Evolutionary conservation across 306 rosid species (phyloP).

Genomic region (Cicer yamashitae): DNA sequence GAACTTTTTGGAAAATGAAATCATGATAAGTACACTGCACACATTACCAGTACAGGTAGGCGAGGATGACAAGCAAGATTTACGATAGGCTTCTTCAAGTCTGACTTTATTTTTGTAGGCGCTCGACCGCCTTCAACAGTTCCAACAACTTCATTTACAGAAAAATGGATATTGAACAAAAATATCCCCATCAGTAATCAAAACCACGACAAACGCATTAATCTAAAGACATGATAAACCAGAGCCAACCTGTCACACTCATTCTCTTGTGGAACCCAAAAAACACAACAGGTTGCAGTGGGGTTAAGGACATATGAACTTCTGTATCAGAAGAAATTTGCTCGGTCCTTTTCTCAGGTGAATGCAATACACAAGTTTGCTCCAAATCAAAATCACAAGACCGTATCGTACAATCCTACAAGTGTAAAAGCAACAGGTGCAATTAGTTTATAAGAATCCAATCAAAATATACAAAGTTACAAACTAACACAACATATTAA

Average conservation of each 20-base stretch:
- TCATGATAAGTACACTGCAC: slow-evolving; percentile 30
- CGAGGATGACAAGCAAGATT: slow-evolving; percentile 99
- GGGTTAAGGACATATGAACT: slow-evolving; percentile 95
- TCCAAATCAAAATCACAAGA: slow-evolving; percentile 97
- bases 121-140: slow-evolving; percentile 93
- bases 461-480: slow-evolving; percentile 25
- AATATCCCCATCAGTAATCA: slow-evolving; percentile 28
- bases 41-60: slow-evolving; percentile 81
- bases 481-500: slow-evolving; percentile 32
- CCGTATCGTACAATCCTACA: slow-evolving; percentile 94
- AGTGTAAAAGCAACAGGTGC: slow-evolving; percentile 34
- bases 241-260: slow-evolving; percentile 88
- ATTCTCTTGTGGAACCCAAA: slow-evolving; percentile 87
- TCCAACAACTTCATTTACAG: slow-evolving; percentile 82
- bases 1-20: slow-evolving; percentile 36
- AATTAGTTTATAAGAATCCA: slow-evolving; percentile 43
- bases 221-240: slow-evolving; percentile 4
- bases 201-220: slow-evolving; percentile 32
- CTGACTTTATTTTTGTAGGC: slow-evolving; percentile 92
- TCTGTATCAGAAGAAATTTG: slow-evolving; percentile 85
- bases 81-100: slow-evolving; percentile 88
- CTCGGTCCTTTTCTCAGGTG: slow-evolving; percentile 90
- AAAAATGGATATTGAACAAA: slow-evolving; percentile 45
- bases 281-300: slow-evolving; percentile 93
- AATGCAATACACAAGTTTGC: slow-evolving; percentile 94